phyloP scores from a whole-genome alignment of 441 rosid genomes.

The Melastoma candidum region DNA sequence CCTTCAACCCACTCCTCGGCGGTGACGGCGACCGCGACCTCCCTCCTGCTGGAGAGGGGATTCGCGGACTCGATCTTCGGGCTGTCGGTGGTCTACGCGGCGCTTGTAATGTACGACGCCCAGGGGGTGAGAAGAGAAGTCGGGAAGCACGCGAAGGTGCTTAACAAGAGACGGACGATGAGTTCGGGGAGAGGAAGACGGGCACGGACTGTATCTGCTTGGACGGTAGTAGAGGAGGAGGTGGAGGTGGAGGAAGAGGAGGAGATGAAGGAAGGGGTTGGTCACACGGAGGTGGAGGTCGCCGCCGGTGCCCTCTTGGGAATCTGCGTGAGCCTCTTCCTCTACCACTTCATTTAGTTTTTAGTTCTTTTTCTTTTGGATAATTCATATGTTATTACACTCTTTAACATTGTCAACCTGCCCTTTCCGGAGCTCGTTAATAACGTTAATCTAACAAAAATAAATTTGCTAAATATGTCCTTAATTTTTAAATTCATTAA shows the following conservation, averaged over 20 bases:
- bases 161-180: constrained; percentile 35
- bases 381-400: too few relatives aligned
- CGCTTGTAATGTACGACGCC: constrained; percentile 82
- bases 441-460: too few relatives aligned
- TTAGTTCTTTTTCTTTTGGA: too few relatives aligned
- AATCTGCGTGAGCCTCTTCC: constrained; percentile 36
- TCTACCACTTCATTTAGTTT: too few relatives aligned
- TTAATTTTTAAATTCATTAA: too few relatives aligned
- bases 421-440: too few relatives aligned
- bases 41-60: constrained; percentile 84
- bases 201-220: background rate
- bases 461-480: too few relatives aligned
- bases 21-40: constrained; percentile 77
- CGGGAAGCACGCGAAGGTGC: constrained; percentile 61
- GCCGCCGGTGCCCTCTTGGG: constrained; percentile 70
- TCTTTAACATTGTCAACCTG: too few relatives aligned
- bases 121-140: constrained; percentile 96
- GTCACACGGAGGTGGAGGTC: constrained; percentile 87
- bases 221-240: background rate
- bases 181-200: background rate
- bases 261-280: constrained; percentile 62
- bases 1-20: constrained; percentile 94
- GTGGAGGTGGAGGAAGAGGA: constrained; percentile 11
- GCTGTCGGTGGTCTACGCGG: constrained; percentile 60
- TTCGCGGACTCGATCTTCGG: constrained; percentile 79